Evolutionary conservation across 495 filamentous ascomycete species (phyloP).

Genomic region (Trichoderma virens): DNA sequence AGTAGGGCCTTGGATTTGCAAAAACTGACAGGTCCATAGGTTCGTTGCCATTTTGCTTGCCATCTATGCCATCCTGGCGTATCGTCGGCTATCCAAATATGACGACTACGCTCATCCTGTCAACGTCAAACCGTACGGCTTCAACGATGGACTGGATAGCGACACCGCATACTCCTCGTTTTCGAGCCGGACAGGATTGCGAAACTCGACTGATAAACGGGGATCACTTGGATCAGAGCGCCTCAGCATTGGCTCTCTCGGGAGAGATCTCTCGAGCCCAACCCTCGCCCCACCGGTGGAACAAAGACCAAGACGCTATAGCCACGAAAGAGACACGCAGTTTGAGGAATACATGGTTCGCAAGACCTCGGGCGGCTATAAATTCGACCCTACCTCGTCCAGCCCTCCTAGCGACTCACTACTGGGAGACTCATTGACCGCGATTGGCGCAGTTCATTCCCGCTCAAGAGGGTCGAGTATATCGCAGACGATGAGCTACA

Average conservation of each 20-base stretch:
- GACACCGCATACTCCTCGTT: constrained; percentile 11
- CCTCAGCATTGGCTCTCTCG: constrained; percentile 1
- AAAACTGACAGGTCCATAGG: constrained; percentile 11
- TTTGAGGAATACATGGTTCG: constrained; percentile 25
- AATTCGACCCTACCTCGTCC: constrained; percentile 18
- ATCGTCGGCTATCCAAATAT: constrained; percentile 32
- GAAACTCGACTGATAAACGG: background rate
- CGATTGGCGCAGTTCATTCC: background rate
- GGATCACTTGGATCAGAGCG: background rate
- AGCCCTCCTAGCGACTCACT: constrained; percentile 18
- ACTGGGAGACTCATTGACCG: constrained; percentile 15
- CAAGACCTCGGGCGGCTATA: constrained; percentile 17
- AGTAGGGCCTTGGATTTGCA: background rate
- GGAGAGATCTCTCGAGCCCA: too few relatives aligned
- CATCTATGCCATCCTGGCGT: constrained; percentile 32
- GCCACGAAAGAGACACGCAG: constrained; percentile 27
- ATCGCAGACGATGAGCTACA: background rate
- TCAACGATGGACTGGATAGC: constrained; percentile 13
- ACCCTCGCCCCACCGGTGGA: background rate
- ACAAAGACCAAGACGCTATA: constrained; percentile 22
- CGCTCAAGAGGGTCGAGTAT: background rate
- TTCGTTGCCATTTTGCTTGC: constrained; percentile 26
- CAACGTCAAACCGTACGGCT: constrained; percentile 27
- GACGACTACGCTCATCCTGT: constrained; percentile 36
- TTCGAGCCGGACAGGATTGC: constrained; percentile 13